These are phyloP conservation scores for Gautieria morchelliformis DNA, from an alignment of 768 basidiomycete genomes.

Conservation along the genomic window DNA sequence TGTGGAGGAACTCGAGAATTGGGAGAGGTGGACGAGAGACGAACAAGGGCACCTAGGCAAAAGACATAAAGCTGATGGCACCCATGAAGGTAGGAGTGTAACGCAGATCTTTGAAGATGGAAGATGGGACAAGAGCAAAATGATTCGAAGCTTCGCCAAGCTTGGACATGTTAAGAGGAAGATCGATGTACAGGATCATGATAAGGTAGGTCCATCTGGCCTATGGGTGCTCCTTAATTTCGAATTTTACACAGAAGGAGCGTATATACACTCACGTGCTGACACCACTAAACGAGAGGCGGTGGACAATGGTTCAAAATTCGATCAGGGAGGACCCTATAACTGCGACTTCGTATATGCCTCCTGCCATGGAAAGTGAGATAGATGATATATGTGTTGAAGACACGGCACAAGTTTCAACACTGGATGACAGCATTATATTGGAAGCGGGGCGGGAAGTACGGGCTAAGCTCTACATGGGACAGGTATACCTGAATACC, in stretches of 20 bases:
- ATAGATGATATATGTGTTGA: not conserved
- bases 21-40: constrained; percentile 47
- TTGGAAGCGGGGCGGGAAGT: constrained; percentile 62
- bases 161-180: constrained; percentile 34
- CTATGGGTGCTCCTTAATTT: not conserved
- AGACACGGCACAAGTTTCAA: not conserved
- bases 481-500: constrained; percentile 37
- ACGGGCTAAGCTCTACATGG: constrained; percentile 62
- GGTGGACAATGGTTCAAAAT: constrained; percentile 13
- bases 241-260: not conserved
- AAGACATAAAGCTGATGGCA: constrained; percentile 25
- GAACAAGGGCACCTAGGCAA: constrained; percentile 28
- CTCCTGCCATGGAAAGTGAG: constrained; percentile 4
- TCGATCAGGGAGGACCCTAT: constrained; percentile 21
- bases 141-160: constrained; percentile 68
- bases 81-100: constrained; percentile 28
- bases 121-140: constrained; percentile 66
- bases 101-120: constrained; percentile 39
- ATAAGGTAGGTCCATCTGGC: constrained; percentile 12
- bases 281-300: constrained; percentile 8
- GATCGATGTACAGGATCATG: constrained; percentile 22
- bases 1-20: constrained; percentile 49
- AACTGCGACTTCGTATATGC: not conserved
- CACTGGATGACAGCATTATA: constrained; percentile 33
- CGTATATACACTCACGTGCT: constrained; percentile 11